Conservation (phyloP, 2,329 filamentous ascomycete genomes). For the Curvularia lunata region DNA sequence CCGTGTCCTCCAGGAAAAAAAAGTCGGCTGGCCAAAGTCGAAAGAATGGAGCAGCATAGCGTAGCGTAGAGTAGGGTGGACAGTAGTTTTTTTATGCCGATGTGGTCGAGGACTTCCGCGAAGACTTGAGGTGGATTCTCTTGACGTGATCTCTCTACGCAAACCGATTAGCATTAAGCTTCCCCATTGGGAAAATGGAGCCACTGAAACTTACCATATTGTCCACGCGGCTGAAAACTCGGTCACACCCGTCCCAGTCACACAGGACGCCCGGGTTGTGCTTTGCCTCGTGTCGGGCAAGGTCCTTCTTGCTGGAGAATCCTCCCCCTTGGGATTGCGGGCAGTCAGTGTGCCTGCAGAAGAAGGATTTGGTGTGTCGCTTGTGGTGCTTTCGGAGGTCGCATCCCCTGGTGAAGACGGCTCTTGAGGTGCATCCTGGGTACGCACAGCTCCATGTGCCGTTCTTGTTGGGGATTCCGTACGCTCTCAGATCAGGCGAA, state of each 20-base stretch:
- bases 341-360: constrained; percentile 65
- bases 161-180: constrained; percentile 24
- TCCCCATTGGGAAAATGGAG: neutral
- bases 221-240: constrained; percentile 66
- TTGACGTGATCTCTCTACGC: constrained; percentile 50
- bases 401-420: constrained; percentile 64
- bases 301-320: constrained; percentile 69
- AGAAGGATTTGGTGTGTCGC: constrained; percentile 66
- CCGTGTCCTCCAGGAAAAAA: neutral
- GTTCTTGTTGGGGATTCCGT: constrained; percentile 54
- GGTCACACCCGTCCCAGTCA: constrained; percentile 63
- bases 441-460: constrained; percentile 65
- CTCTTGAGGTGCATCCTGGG: constrained; percentile 64
- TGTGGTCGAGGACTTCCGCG: constrained; percentile 33
- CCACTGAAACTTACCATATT: constrained; percentile 60
- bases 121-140: constrained; percentile 49
- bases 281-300: constrained; percentile 66
- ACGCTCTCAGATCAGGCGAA: constrained; percentile 49
- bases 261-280: constrained; percentile 67
- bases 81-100: constrained; percentile 18
- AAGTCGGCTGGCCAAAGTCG: neutral
- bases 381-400: constrained; percentile 69
- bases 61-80: neutral
- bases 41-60: neutral
- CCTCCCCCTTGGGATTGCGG: constrained; percentile 63